Percentiles rank a stretch among this genome's conserved stretches.
phyloP scores from a whole-genome alignment of 2,329 filamentous ascomycete genomes.

The Pleoardoris graminearum region DNA sequence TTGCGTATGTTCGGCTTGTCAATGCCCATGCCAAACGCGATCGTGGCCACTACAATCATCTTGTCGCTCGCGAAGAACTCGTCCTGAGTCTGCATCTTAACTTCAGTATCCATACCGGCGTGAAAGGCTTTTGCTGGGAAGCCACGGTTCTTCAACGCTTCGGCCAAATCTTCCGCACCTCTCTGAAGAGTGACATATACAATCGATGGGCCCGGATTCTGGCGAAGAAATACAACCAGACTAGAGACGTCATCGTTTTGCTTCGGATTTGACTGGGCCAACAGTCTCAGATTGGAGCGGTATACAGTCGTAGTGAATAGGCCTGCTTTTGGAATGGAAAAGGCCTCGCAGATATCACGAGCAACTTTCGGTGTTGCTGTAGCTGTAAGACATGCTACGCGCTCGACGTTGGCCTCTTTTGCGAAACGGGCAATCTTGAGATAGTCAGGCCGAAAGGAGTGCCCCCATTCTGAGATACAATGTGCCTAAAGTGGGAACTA shows the following conservation, averaged over 20 bases:
- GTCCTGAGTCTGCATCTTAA: conserved; percentile 71
- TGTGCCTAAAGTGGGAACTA: conserved; percentile 81
- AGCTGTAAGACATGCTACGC: conserved; percentile 74
- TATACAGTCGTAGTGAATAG: conserved; percentile 64
- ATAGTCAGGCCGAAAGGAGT: conserved; percentile 96
- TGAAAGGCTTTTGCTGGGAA: conserved; percentile 84
- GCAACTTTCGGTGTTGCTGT: conserved; percentile 80
- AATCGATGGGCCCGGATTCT: conserved; percentile 60
- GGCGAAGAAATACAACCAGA: conserved; percentile 57
- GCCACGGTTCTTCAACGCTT: conserved; percentile 62
- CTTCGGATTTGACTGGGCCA: conserved; percentile 63
- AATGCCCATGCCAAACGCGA: conserved; percentile 98
- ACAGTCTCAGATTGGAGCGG: conserved; percentile 60
- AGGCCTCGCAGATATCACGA: conserved; percentile 83
- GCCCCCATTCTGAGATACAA: conserved; percentile 96
- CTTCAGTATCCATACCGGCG: conserved; percentile 68
- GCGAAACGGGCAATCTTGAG: conserved; percentile 72
- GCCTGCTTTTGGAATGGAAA: conserved; percentile 70
- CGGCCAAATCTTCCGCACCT: conserved; percentile 64
- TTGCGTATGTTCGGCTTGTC: conserved; percentile 95
- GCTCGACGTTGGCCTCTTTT: conserved; percentile 83
- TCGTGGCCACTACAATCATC: conserved; percentile 92
- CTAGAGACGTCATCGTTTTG: conserved; percentile 74
- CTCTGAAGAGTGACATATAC: conserved; percentile 65
- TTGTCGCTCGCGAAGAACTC: conserved; percentile 76